Base-by-base conservation (phyloP, 345 rosid species). In the Melastoma malabathricum region DNA sequence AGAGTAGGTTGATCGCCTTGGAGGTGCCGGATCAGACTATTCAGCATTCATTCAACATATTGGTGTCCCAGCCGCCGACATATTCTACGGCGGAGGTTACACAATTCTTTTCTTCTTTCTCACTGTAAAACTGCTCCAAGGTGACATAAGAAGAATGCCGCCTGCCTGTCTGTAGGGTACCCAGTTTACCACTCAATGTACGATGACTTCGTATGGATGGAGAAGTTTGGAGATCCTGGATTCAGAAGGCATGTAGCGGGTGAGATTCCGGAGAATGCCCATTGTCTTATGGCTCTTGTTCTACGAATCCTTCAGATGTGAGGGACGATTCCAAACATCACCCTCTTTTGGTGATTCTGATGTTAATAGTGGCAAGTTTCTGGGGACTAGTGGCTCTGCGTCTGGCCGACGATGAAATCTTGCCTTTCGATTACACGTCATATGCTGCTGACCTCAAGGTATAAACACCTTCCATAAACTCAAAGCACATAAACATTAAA, bases 141-240 rank as follows among this genome's bases (percentile, higher is more conserved):
- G n/a, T n/a, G n/a, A n/a, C n/a, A n/a, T n/a, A n/a, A n/a, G n/a
- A n/a, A n/a, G n/a, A n/a, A n/a, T n/a, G n/a, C n/a, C n/a, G n/a
- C n/a, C n/a, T n/a, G n/a, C n/a, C n/a, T n/a, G n/a, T n/a, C n/a
- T n/a, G 63, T 79, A 84, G 97, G 66, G 23, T 82, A 76, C 72
- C 89, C 94, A 13, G 89, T 80, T n/a, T 84, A 88, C 63, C 97
- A 88, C 61, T 84, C 97, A 15, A 80, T 80, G 81, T 88, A 84
- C 17, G 94, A 88, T 59, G 92, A 88, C 62, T 88, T 69, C 49
- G 46, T 70, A 53, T 88, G 94, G 97, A 84, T 82, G 89, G 64
- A 84, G 51, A 82, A 82, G 3, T 84, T 74, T 55, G 97, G 97
- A 10, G 89, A 80, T 50, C 94, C 84, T 4, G 66, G 64, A 74